phyloP scores from a whole-genome alignment of 306 rosid species.

The Acacia confusa region DNA sequence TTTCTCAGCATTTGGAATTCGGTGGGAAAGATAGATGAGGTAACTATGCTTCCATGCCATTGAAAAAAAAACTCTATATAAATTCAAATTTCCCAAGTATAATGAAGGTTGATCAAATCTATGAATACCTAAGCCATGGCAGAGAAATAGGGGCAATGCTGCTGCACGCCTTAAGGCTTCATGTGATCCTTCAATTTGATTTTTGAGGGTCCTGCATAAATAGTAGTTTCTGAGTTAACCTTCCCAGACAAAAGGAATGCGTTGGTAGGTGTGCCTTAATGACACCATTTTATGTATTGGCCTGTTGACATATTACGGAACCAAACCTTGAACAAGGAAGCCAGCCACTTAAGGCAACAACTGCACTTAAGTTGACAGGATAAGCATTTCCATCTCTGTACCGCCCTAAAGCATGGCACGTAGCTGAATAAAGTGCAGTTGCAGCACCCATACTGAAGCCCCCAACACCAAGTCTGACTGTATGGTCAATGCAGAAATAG shows the following conservation, averaged over 20 bases:
- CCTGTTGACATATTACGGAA: slow-evolving; percentile 28
- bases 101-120: slow-evolving; percentile 24
- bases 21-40: neutral
- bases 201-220: slow-evolving; percentile 63
- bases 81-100: slow-evolving; percentile 15
- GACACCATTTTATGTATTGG: slow-evolving; percentile 19
- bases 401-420: slow-evolving; percentile 67
- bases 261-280: slow-evolving; percentile 20
- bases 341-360: slow-evolving; percentile 95
- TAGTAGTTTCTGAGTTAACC: slow-evolving; percentile 24
- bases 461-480: slow-evolving; percentile 93
- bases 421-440: slow-evolving; percentile 87
- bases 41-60: neutral
- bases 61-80: neutral
- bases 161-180: slow-evolving; percentile 84
- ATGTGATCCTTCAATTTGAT: slow-evolving; percentile 52
- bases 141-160: slow-evolving; percentile 68
- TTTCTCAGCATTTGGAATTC: neutral
- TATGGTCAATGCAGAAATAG: slow-evolving; percentile 18
- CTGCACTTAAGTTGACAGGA: slow-evolving; percentile 68
- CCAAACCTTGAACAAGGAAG: slow-evolving; percentile 95
- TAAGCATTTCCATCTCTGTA: slow-evolving; percentile 82
- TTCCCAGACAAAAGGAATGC: slow-evolving; percentile 23
- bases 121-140: slow-evolving; percentile 84
- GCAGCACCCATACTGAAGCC: slow-evolving; percentile 99